Evolutionary conservation across 805 yeast genomes (phyloP).

Genomic region (Nakazawaea wyomingensis): DNA sequence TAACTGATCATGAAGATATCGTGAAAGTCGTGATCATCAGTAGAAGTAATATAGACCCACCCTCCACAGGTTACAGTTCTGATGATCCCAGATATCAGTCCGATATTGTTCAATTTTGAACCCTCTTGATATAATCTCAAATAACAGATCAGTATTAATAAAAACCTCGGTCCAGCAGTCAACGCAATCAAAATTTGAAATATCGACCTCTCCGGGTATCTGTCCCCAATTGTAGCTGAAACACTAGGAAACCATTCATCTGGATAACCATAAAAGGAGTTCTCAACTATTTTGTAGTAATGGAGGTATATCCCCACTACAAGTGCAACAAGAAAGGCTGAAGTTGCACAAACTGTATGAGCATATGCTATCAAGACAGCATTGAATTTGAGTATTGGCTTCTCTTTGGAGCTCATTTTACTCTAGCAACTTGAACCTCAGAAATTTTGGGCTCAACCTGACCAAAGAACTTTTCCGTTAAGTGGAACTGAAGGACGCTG

Average conservation of each 20-base stretch:
- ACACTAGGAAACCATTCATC: constrained; percentile 99
- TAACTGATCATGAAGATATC: constrained; percentile 93
- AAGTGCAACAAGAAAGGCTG: constrained; percentile 75
- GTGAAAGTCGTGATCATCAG: constrained; percentile 95
- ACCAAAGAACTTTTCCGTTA: too few species aligned
- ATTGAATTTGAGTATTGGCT: constrained; percentile 35
- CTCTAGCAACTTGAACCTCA: background rate
- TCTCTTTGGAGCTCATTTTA: constrained; percentile 1
- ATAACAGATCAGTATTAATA: constrained; percentile 49
- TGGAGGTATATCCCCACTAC: constrained; percentile 72
- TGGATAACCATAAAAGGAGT: constrained; percentile 85
- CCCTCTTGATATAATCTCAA: constrained; percentile 37
- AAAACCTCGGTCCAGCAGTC: constrained; percentile 89
- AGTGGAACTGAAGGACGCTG: too few species aligned
- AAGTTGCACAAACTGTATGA: constrained; percentile 66
- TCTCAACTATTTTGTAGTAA: constrained; percentile 81
- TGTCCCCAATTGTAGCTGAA: constrained; percentile 93
- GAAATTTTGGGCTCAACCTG: background rate
- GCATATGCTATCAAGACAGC: constrained; percentile 65
- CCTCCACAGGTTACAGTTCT: constrained; percentile 97
- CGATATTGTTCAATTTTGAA: constrained; percentile 32
- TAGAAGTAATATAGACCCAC: constrained; percentile 95
- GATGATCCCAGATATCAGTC: constrained; percentile 61
- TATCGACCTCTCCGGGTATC: constrained; percentile 91
- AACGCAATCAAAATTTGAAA: constrained; percentile 90